phyloP scores from a whole-genome alignment of 352 stramenopile genomes.

The Globisporangium camurandrum region DNA sequence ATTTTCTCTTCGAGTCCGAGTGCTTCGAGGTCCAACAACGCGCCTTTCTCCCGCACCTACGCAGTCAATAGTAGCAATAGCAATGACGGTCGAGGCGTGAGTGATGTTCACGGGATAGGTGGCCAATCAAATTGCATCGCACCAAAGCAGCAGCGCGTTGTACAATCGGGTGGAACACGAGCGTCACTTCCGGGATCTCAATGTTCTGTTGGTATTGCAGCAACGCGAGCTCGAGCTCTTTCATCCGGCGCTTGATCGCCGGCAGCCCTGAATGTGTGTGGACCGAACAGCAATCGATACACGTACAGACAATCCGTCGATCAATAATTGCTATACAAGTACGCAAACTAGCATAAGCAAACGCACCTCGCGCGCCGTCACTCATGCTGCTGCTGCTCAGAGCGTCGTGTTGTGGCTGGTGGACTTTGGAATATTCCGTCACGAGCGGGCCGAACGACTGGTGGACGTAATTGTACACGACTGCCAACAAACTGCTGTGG shows the following conservation, averaged over 20 bases:
- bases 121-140: neutral
- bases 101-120: too few relatives aligned
- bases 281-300: constrained; percentile 18
- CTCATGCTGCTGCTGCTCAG: constrained; percentile 37
- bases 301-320: too few relatives aligned
- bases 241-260: constrained; percentile 87
- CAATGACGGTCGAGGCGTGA: too few relatives aligned
- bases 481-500: constrained; percentile 59
- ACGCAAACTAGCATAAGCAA: neutral
- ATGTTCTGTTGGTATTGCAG: constrained; percentile 93
- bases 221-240: constrained; percentile 91
- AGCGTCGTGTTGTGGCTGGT: constrained; percentile 64
- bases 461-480: constrained; percentile 87
- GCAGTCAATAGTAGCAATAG: too few relatives aligned
- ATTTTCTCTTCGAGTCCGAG: constrained; percentile 78
- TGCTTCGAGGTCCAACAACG: constrained; percentile 73
- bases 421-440: constrained; percentile 81
- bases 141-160: constrained; percentile 64
- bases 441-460: constrained; percentile 83
- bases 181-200: constrained; percentile 90
- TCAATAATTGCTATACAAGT: too few relatives aligned
- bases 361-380: constrained; percentile 45
- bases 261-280: constrained; percentile 47
- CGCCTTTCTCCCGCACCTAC: constrained; percentile 62
- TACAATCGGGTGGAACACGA: constrained; percentile 86